Percentiles rank a stretch among this genome's conserved stretches.
Evolutionary conservation across 129 eudicot genomes (phyloP).

Genomic region (Tagetes patula): DNA sequence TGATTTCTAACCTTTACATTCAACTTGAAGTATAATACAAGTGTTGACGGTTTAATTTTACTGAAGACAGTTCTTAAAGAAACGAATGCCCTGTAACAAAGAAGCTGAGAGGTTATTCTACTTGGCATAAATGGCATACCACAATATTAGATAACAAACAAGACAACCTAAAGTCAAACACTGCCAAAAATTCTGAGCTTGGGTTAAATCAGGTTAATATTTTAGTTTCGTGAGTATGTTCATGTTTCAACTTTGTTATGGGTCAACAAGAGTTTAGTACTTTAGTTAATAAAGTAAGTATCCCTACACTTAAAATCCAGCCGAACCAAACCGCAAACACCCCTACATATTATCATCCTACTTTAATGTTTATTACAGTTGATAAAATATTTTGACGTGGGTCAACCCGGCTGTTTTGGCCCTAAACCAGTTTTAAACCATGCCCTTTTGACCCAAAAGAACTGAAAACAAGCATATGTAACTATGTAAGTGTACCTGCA

Average conservation of each 20-base stretch:
- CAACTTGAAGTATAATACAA: not conserved
- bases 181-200: not conserved
- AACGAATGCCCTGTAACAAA: conserved; percentile 66
- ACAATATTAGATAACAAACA: not conserved
- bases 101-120: conserved; percentile 4
- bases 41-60: conserved; percentile 16
- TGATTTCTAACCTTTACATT: conserved; percentile 30
- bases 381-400: not conserved
- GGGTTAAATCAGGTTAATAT: no score
- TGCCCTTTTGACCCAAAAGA: not conserved
- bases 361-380: not conserved
- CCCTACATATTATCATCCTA: not conserved
- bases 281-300: no score
- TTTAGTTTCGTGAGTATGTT: no score
- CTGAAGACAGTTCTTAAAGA: conserved; percentile 74
- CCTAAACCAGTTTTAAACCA: not conserved
- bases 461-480: not conserved
- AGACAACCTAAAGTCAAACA: not conserved
- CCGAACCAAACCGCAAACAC: not conserved
- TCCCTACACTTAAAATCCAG: not conserved
- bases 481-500: conserved; percentile 54
- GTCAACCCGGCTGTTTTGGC: not conserved
- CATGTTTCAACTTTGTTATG: no score
- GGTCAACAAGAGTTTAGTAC: no score
- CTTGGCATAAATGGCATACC: not conserved